A percentile compares a stretch with the other conserved stretches of the same genome.
Evolutionary conservation across 1,284 basidiomycete species (phyloP).

Genomic region (Sporisorium sorghi): DNA sequence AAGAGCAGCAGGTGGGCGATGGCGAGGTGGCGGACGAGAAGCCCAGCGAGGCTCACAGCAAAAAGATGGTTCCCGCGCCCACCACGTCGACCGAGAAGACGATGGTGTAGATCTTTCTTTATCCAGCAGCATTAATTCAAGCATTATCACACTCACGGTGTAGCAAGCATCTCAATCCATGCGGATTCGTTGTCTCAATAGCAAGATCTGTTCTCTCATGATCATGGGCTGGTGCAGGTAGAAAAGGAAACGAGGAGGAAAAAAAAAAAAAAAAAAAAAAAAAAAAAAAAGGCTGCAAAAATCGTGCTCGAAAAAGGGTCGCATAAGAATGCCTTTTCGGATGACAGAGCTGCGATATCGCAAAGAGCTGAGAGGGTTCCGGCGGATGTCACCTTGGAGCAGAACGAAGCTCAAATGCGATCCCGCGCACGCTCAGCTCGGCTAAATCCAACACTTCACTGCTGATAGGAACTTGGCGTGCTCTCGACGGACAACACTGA

Average conservation of each 20-base stretch:
- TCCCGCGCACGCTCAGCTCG: too few relatives aligned
- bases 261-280: too few relatives aligned
- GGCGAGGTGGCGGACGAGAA: constrained; percentile 11
- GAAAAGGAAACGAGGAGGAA: too few relatives aligned
- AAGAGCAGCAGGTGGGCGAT: constrained; percentile 27
- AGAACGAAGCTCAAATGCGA: too few relatives aligned
- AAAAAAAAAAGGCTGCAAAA: too few relatives aligned
- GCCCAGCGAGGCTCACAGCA: constrained; percentile 21
- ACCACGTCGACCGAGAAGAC: constrained; percentile 31
- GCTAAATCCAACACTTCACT: too few relatives aligned
- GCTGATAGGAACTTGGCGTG: too few relatives aligned
- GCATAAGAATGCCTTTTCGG: background rate
- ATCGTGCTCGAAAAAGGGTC: background rate
- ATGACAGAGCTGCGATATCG: too few relatives aligned
- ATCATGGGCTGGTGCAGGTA: too few relatives aligned
- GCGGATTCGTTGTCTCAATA: constrained; percentile 6
- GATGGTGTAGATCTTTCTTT: constrained; percentile 7
- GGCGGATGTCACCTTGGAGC: too few relatives aligned
- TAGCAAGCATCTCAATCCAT: constrained; percentile 15
- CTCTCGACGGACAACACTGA: too few relatives aligned
- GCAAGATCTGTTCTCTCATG: background rate
- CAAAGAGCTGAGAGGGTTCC: too few relatives aligned
- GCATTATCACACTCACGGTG: constrained; percentile 8
- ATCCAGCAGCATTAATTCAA: background rate
- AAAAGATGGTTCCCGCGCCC: constrained; percentile 31